phyloP scores from a whole-genome alignment of 1,284 basidiomycete genomes.

The Paramarasmius palmivorus region DNA sequence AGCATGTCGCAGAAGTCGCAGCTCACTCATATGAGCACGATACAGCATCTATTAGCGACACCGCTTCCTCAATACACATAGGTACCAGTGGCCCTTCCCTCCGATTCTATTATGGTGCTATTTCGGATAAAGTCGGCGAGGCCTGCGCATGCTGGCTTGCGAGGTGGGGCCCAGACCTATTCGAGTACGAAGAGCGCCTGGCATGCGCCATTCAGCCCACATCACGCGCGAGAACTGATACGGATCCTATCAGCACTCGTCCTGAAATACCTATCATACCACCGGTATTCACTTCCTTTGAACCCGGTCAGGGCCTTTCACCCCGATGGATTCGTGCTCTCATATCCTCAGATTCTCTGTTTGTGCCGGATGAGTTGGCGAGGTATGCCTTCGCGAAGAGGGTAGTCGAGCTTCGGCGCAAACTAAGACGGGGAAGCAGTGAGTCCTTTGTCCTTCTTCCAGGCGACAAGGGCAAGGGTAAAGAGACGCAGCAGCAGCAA shows the following conservation, averaged over 20 bases:
- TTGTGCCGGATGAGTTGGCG: conserved; percentile 78
- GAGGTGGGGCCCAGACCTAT: conserved; percentile 82
- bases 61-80: neutral
- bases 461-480: conserved; percentile 28
- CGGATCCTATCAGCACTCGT: neutral
- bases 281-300: conserved; percentile 46
- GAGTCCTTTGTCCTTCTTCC: conserved; percentile 31
- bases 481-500: neutral
- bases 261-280: neutral
- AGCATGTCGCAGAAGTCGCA: conserved; percentile 59
- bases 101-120: conserved; percentile 73
- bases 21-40: conserved; percentile 26
- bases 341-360: conserved; percentile 79
- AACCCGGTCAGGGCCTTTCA: conserved; percentile 66
- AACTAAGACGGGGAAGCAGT: neutral
- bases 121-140: conserved; percentile 90
- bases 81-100: conserved; percentile 15
- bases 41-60: conserved; percentile 2
- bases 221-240: neutral
- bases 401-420: conserved; percentile 68
- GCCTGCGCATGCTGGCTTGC: conserved; percentile 87
- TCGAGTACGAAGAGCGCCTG: conserved; percentile 59
- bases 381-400: conserved; percentile 79
- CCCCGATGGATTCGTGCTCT: conserved; percentile 76
- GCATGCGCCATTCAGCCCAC: neutral